Evolutionary conservation across 306 rosid genomes (phyloP), one percentile per base, ranked within the genome.

Genomic region (Inga leiocalycina): DNA sequence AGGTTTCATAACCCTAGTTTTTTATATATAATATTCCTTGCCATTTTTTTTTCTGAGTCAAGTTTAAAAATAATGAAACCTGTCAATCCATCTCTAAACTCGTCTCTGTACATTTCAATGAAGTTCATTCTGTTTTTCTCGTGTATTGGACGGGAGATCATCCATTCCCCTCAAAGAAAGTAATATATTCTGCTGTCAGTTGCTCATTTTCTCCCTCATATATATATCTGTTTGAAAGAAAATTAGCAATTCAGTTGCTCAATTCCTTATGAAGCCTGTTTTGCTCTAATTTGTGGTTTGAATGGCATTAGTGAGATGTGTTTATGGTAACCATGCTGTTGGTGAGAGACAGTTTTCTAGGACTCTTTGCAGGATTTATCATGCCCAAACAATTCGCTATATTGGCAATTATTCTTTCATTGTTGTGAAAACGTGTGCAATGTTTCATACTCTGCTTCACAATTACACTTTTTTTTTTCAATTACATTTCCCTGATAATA

Each of bases 361-460:
- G 49, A 76, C 70, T 49, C 77, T 46, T 78, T 45, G 2, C 43
- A 30, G 22, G 71, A 76, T 67, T 76, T 71, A 74, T 64, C 65
- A 59, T 57, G 67, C 71, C 46, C 54, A 24, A 79, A 77, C 78
- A 51, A 67, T 74, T 75, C 71, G 8, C 70, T 41, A 3, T 13
- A 78, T 81, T 66, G 67, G 17, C 45, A 22, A 13, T 57, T 52
- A 48, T 80, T 69, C 19, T 66, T 24, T 45, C 51, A 6, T 59
- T 59, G 4, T 30, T 46, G 74, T 68, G 43, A 57, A 75, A 80
- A 80, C 34, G 57, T 46, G 68, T 44, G 52, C 46, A 41, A 27
- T 54, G 59, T 35, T 48, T 76, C 37, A 27, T 7, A 81, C 66
- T 30, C 62, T 19, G 64, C 71, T 27, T 57, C 77, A 46, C 43